Conservation (phyloP, 2,329 filamentous ascomycete genomes). For the Phaeosphaeriaceae sp. region DNA sequence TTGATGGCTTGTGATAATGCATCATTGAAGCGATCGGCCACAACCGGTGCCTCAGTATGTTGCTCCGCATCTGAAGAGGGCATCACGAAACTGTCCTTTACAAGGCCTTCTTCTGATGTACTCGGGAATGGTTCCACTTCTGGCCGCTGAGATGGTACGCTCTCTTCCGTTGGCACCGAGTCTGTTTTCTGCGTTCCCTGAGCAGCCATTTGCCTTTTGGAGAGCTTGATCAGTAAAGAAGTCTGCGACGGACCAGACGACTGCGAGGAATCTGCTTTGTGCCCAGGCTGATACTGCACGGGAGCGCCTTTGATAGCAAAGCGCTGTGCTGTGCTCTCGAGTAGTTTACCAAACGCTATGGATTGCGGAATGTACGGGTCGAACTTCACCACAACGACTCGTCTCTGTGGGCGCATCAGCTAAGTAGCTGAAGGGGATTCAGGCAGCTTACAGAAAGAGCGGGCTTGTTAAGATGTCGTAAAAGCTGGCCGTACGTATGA, state of each 20-base stretch:
- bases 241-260: slow-evolving; percentile 24
- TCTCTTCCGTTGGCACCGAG: slow-evolving; percentile 50
- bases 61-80: slow-evolving; percentile 13
- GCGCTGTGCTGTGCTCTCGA: slow-evolving; percentile 63
- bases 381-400: slow-evolving; percentile 58
- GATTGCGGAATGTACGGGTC: slow-evolving; percentile 55
- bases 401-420: slow-evolving; percentile 30
- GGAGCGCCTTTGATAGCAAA: slow-evolving; percentile 66
- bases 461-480: slow-evolving; percentile 60
- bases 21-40: slow-evolving; percentile 50
- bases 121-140: slow-evolving; percentile 4
- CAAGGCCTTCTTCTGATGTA: slow-evolving; percentile 22
- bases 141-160: slow-evolving; percentile 18
- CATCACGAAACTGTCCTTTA: slow-evolving; percentile 40
- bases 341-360: slow-evolving; percentile 47
- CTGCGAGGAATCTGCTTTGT: slow-evolving; percentile 7
- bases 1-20: slow-evolving; percentile 70
- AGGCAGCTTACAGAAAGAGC: slow-evolving; percentile 55
- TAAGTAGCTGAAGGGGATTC: too few species aligned
- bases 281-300: slow-evolving; percentile 10
- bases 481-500: slow-evolving; percentile 69
- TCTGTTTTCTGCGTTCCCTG: slow-evolving; percentile 37
- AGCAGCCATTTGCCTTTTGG: slow-evolving; percentile 50
- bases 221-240: slow-evolving; percentile 61
- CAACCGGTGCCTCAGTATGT: neutral